Percentiles rank a stretch among this genome's conserved stretches.
Conservation (phyloP, 768 basidiomycete genomes). For the Pisolithus tinctorius region DNA sequence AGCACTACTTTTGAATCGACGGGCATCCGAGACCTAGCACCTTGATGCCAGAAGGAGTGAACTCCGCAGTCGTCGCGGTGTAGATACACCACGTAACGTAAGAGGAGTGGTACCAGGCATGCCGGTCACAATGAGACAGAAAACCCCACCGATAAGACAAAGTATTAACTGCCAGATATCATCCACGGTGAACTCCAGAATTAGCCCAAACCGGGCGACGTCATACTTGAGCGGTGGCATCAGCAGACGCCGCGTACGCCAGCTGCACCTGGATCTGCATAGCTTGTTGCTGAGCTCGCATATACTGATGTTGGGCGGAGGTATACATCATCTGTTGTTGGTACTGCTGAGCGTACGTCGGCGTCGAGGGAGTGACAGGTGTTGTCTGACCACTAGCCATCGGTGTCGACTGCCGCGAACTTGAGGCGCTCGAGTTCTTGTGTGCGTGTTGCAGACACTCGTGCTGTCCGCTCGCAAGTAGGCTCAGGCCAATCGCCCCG, state of each 20-base stretch:
- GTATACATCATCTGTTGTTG: conserved; percentile 33
- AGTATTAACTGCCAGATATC: neutral
- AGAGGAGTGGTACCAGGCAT: neutral
- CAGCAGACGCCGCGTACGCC: neutral
- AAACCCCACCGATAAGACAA: neutral
- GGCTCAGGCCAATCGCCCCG: conserved; percentile 78
- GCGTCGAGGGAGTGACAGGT: conserved; percentile 24
- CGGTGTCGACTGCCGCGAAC: conserved; percentile 28
- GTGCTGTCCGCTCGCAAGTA: conserved; percentile 73
- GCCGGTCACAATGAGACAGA: neutral
- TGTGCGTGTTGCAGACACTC: conserved; percentile 39
- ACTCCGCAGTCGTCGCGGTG: neutral
- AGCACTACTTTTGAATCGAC: neutral
- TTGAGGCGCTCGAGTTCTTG: conserved; percentile 21
- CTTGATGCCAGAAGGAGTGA: neutral
- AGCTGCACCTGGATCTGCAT: conserved; percentile 20
- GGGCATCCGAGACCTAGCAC: neutral
- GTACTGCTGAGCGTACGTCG: conserved; percentile 28
- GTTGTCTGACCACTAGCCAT: conserved; percentile 26
- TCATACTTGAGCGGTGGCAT: neutral
- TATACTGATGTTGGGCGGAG: conserved; percentile 32
- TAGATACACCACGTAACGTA: neutral
- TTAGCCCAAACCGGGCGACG: neutral
- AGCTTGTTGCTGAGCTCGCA: conserved; percentile 28
- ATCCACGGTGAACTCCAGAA: neutral